These are phyloP conservation scores for Microsporum canis DNA, from an alignment of 2,329 filamentous ascomycete genomes.

Conservation along the genomic window DNA sequence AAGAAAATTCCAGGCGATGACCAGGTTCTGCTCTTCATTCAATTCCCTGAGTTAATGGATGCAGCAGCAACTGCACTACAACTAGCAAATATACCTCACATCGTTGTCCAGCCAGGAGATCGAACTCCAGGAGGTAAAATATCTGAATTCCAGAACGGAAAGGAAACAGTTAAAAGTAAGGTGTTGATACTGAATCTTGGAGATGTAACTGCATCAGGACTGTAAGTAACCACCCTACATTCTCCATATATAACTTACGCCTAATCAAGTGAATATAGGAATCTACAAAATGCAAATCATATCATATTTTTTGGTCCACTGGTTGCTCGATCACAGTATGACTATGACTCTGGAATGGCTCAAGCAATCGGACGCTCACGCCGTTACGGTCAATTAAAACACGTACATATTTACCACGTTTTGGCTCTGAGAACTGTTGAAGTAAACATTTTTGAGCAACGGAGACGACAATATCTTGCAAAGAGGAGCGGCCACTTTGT, in stretches of 20 bases:
- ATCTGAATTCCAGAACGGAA: constrained; percentile 31
- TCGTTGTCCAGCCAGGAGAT: constrained; percentile 27
- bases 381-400: constrained; percentile 47
- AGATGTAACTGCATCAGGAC: constrained; percentile 48
- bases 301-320: constrained; percentile 52
- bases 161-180: constrained; percentile 27
- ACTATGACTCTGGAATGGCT: constrained; percentile 48
- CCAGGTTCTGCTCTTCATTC: constrained; percentile 47
- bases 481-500: constrained; percentile 18
- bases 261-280: constrained; percentile 29
- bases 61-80: constrained; percentile 24
- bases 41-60: constrained; percentile 38
- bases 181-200: constrained; percentile 49
- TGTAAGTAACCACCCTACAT: constrained; percentile 35
- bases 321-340: constrained; percentile 38
- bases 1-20: constrained; percentile 32
- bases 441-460: constrained; percentile 33
- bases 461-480: constrained; percentile 22
- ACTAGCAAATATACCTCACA: constrained; percentile 22
- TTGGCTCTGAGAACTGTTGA: constrained; percentile 36
- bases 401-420: constrained; percentile 48
- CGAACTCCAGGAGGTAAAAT: constrained; percentile 27
- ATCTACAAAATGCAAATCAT: constrained; percentile 53
- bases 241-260: background rate
- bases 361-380: constrained; percentile 53